A percentile compares a stretch with the other conserved stretches of the same genome.
phyloP scores from a whole-genome alignment of 2,329 filamentous ascomycete species.

The Aspergillus piperis region DNA sequence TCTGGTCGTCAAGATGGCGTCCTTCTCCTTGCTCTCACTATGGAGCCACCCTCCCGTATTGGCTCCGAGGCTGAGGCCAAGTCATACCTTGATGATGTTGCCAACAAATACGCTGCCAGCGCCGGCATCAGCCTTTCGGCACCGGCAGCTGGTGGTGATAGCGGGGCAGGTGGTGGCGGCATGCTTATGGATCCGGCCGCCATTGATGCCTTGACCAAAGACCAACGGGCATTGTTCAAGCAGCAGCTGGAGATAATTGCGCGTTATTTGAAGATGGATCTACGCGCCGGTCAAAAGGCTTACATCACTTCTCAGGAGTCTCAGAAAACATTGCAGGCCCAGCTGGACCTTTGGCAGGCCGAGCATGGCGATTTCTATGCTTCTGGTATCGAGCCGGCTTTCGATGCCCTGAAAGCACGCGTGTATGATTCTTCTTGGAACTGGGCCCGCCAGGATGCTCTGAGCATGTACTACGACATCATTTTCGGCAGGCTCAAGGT shows the following conservation, averaged over 20 bases:
- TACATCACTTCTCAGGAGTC: slow-evolving; percentile 82
- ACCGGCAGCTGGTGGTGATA: slow-evolving; percentile 69
- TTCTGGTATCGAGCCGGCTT: slow-evolving; percentile 87
- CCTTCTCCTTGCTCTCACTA: slow-evolving; percentile 83
- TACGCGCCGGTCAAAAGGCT: slow-evolving; percentile 94
- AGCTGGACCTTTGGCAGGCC: slow-evolving; percentile 90
- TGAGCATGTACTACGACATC: slow-evolving; percentile 99
- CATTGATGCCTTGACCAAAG: slow-evolving; percentile 94
- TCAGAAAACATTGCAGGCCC: slow-evolving; percentile 82
- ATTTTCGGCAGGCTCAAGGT: slow-evolving; percentile 93
- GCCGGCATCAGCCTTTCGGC: slow-evolving; percentile 82
- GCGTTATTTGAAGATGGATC: slow-evolving; percentile 94
- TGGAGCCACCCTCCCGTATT: slow-evolving; percentile 86
- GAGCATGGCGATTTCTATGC: slow-evolving; percentile 98
- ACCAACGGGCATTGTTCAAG: slow-evolving; percentile 94
- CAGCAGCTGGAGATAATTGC: slow-evolving; percentile 95
- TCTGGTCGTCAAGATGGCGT: slow-evolving; percentile 88
- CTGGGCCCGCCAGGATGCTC: slow-evolving; percentile 95
- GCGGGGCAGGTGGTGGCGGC: slow-evolving; percentile 69
- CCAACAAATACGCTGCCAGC: slow-evolving; percentile 84
- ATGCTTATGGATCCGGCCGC: slow-evolving; percentile 99
- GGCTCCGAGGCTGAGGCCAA: slow-evolving; percentile 91
- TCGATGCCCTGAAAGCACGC: slow-evolving; percentile 89
- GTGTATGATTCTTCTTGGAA: slow-evolving; percentile 99
- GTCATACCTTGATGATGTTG: slow-evolving; percentile 81